Percentiles rank a stretch among this genome's conserved stretches.
phyloP scores from a whole-genome alignment of 164 flowering plant genomes.

The Magnolia officinalis region DNA sequence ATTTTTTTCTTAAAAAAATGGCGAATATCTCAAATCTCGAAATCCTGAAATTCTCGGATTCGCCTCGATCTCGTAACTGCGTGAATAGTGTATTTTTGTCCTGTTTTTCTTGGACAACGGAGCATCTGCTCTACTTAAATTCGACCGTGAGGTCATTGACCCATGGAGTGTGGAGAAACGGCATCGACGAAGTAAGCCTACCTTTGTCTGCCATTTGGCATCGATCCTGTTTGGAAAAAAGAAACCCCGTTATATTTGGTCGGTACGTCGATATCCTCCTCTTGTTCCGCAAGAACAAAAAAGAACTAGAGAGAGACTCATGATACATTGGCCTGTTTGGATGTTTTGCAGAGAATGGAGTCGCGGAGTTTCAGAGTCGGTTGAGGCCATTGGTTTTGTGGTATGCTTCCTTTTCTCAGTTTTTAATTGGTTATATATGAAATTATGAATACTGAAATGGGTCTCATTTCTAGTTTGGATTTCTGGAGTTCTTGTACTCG shows the following conservation, averaged over 20 bases:
- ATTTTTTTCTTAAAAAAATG: background rate
- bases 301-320: background rate
- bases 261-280: background rate
- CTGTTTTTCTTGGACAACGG: background rate
- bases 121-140: conserved; percentile 1
- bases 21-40: background rate
- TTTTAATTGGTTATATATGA: background rate
- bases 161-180: background rate
- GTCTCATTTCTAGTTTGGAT: background rate
- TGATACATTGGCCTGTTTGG: conserved; percentile 1
- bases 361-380: background rate
- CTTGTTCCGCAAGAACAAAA: background rate
- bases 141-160: background rate
- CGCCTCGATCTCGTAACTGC: conserved; percentile 1
- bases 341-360: background rate
- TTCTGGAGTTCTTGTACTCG: background rate
- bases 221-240: background rate
- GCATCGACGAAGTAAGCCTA: background rate
- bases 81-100: background rate
- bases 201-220: conserved; percentile 1
- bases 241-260: too few species aligned
- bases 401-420: background rate
- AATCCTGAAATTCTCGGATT: background rate
- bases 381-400: background rate
- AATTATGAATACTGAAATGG: background rate